These are phyloP conservation scores for Zymoseptoria crescenta DNA, from an alignment of 2,329 filamentous ascomycete genomes.

Conservation along the genomic window DNA sequence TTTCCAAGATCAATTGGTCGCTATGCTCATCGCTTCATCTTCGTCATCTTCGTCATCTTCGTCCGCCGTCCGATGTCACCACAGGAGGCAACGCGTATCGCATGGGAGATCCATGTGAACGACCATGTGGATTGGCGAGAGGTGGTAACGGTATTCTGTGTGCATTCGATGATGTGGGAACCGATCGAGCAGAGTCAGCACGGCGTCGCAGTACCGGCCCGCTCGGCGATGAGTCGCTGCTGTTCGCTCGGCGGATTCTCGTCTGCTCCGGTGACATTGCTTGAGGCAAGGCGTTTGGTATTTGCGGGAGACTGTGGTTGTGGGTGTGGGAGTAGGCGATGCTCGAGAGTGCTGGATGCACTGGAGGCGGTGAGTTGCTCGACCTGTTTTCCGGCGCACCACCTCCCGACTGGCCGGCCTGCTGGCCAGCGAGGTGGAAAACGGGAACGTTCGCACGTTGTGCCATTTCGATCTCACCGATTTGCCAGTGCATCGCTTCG, in stretches of 20 bases:
- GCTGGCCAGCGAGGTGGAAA: conserved; percentile 50
- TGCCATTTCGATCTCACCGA: conserved; percentile 91
- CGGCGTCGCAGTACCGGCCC: conserved; percentile 18
- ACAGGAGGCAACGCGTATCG: conserved; percentile 26
- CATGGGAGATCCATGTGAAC: conserved; percentile 9
- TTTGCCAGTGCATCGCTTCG: conserved; percentile 97
- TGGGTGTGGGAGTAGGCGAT: conserved; percentile 24
- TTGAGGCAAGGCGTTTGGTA: conserved; percentile 20
- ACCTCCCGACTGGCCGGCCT: conserved; percentile 13
- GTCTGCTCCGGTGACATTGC: conserved; percentile 23
- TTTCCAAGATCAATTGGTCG: background rate
- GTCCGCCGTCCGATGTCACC: conserved; percentile 20
- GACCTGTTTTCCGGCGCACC: conserved; percentile 14
- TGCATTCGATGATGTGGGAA: conserved; percentile 14
- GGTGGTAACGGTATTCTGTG: conserved; percentile 21
- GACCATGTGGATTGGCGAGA: conserved; percentile 21
- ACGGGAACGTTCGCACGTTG: conserved; percentile 81
- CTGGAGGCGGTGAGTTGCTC: conserved; percentile 23
- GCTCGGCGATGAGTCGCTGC: conserved; percentile 18
- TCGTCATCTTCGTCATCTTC: conserved; percentile 11
- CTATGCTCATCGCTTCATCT: background rate
- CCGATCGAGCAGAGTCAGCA: conserved; percentile 27
- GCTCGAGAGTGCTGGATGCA: conserved; percentile 5
- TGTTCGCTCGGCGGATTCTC: conserved; percentile 22
- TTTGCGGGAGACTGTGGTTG: conserved; percentile 28